phyloP scores from a whole-genome alignment of 2,329 filamentous ascomycete species.

The Fusarium nelsonii region DNA sequence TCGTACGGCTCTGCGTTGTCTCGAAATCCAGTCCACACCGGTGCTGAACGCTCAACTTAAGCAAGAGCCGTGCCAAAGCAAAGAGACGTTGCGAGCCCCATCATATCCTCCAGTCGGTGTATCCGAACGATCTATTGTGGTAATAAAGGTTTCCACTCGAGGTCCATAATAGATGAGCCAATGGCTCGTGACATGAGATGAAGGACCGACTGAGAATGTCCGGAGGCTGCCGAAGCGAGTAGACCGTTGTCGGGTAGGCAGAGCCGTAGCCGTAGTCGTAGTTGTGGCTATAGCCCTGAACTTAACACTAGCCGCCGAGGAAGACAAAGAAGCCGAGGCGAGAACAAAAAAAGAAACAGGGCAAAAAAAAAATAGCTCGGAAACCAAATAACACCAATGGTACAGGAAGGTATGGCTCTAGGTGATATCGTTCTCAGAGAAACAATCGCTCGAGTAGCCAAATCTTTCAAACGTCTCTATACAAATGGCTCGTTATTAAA shows the following conservation, averaged over 20 bases:
- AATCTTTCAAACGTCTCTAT: constrained; percentile 46
- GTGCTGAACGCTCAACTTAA: not conserved
- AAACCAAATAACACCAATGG: constrained; percentile 48
- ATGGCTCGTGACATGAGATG: constrained; percentile 3
- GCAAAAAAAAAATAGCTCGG: constrained; percentile 21
- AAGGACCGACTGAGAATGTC: constrained; percentile 23
- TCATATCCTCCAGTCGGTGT: not conserved
- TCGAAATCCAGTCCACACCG: not conserved
- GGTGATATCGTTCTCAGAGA: constrained; percentile 47
- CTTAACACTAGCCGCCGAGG: constrained; percentile 5
- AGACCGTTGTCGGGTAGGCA: constrained; percentile 14
- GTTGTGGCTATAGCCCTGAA: not conserved
- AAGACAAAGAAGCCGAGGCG: constrained; percentile 3
- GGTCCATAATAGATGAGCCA: constrained; percentile 13
- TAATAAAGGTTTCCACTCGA: not conserved
- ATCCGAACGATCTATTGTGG: not conserved
- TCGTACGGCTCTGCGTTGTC: not conserved
- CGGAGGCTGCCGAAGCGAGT: constrained; percentile 28
- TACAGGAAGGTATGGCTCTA: constrained; percentile 49
- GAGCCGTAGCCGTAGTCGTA: not conserved
- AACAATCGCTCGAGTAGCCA: constrained; percentile 46
- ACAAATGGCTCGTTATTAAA: constrained; percentile 47
- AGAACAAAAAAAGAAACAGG: constrained; percentile 18
- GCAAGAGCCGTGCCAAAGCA: not conserved
- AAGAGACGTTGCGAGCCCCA: not conserved